Base-by-base conservation (phyloP, 176 grass and related monocot genomes). In the Ampelocalamus luodianensis region DNA sequence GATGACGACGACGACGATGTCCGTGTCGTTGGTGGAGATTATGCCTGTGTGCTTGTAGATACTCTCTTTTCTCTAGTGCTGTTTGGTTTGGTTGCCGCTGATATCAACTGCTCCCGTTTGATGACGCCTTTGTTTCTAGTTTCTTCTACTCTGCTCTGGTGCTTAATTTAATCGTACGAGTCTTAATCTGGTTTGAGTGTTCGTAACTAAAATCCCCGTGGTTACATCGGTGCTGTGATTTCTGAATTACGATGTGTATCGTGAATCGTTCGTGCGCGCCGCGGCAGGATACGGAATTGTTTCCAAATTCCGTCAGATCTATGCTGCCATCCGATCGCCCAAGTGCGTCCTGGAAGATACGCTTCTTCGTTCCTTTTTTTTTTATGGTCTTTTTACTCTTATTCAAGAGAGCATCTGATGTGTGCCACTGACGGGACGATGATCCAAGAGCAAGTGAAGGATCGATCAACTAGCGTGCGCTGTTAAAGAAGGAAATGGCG, bases 21-120 rank as follows among this genome's bases (percentile, higher is more conserved):
- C 32, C 32, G 32, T 34, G 32, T 65, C 34, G 7, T 54, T 38
- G 6, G 29, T 62, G n/a, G 62, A 16, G 53, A 15, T 36, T n/a
- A 65, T 81, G 17, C 46, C 48, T 3, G 45, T 81, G 32, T 89
- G 81, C 38, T 39, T 89, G 74, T 88, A 87, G 73, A 87, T 90
- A 79, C 73, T 87, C 68, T 45, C 23, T 26, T 55, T 65, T 78
- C 3, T 29, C 27, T 27, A n/a, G 68, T 23, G 24, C 3, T 54
- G 11, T 51, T 77, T 67, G 17, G 46, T 49, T 22, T 56, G 45
- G 48, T 87, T 43, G 40, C 60, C 78, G 50, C 72, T 83, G 29
- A 72, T 72, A 37, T 51, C 59, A 53, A 34, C 74, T 22, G 7
- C 26, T 78, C 2, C 56, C 29, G 24, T 75, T 83, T 64, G 44